Base-by-base conservation (phyloP, 2,329 filamentous ascomycete genomes). In the Whalleya microplaca region DNA sequence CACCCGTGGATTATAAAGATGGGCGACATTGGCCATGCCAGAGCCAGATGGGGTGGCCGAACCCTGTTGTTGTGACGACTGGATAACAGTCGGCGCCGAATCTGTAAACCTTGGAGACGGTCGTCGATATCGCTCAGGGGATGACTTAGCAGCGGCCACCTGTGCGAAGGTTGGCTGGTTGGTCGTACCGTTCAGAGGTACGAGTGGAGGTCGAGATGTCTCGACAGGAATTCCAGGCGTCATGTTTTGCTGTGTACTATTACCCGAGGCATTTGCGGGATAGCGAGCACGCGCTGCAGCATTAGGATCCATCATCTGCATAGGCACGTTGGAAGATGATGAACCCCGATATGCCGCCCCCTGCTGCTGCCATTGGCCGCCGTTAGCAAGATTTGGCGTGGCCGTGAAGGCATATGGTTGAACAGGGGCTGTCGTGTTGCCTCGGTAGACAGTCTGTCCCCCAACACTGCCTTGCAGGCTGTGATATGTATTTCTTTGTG, bases 111-210 rank as follows among this genome's bases (percentile, higher is more conserved):
- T 83, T 55, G 82, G 79, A 53, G 80, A 80, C 57, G 81, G 73
- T 48, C 92, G 88, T 66, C 92, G 84, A 72, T 97, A 97, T 56
- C 94, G 86, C 71, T 96, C 92, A 1, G 91, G 91, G 1, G 90
- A 86, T 20, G 87, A 79, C 67, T 92, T 92, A 45, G 79, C 74
- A 20, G 84, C 79, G 3, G 81, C 78, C 42, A 87, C 81, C 73
- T 75, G 88, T 68, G 64, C 80, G 75, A 71, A 86, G 62, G 75
- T 82, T 47, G 84, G 81, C 64, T 79, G 79, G 20, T 72, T 74
- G 12, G 76, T 64, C 2, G 74, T 69, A 43, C 67, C 67, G 42
- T 75, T 73, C 21, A 77, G 52, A 19, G 60, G 47, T 20, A 75
- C 69, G 12, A 78, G 75, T 62, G 80, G 80, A 16, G 77, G 78